Evolutionary conservation across 345 rosid species (phyloP), one percentile per base, ranked within the genome.

Genomic region (Pistacia integerrima): DNA sequence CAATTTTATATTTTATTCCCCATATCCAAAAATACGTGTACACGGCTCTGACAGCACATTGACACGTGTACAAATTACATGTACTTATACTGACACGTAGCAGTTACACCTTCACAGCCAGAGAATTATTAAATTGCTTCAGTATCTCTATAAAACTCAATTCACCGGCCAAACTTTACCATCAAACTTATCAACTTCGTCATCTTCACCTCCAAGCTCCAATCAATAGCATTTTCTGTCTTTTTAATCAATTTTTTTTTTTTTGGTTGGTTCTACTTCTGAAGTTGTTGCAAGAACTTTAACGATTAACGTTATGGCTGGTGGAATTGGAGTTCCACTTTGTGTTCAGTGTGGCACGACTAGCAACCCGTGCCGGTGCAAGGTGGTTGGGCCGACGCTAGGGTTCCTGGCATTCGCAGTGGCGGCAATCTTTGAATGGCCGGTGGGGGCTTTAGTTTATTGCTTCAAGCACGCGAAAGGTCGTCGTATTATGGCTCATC

Each of bases 401-500:
- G 98, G 94, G 66, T 86, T 94, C 70, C 74, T 92, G 88, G 97
- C 96, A 70, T 92, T 88, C 30, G 93, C 77, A 11, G 97, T 74
- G 2, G 88, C 93, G 2, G 97, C 83, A 35, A 63, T 87, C 14
- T 91, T 94, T 25, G 98, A 94, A 69, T 92, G 98, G 98, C 98
- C 98, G 9, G 60, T 91, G 8, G 98, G 98, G 44, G 96, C 96
- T 16, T 80, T 94, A 70, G 96, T 92, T 70, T 94, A 85, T 79
- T 79, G 87, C 79, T 92, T 94, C 65, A 88, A 87, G 62, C 92
- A 87, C 74, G 62, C 74, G 14, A 94, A 91, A 64, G 97, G 97
- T 57, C 89, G 94, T 6, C 89, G 90, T 38, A 90, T 92, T 64
- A 92, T 94, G 98, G 96, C 88, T 8, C 94, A 92, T 85, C 97